phyloP scores from a whole-genome alignment of 129 eudicot genomes.

The Tanacetum coccineum region DNA sequence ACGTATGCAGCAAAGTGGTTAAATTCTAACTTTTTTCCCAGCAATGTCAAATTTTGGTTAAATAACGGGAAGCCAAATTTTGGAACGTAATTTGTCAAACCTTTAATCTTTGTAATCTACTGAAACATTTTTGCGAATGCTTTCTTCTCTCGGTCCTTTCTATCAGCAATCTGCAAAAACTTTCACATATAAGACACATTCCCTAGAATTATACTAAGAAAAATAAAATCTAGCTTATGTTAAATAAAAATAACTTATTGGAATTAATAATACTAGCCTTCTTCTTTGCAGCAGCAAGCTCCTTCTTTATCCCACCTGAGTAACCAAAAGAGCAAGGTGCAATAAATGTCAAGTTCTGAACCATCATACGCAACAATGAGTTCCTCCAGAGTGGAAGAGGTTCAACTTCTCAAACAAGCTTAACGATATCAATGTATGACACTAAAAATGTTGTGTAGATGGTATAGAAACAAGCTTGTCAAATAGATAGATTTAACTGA shows the following conservation, averaged over 20 bases:
- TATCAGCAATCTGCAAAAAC: slow-evolving; percentile 71
- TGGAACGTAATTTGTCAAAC: slow-evolving; percentile 15
- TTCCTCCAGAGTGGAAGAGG: too few relatives aligned
- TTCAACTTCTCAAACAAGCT: background rate
- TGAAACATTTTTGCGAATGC: slow-evolving; percentile 74
- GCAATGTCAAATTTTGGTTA: background rate
- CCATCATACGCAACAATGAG: background rate
- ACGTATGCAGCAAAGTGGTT: slow-evolving; percentile 3
- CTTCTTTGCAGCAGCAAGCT: slow-evolving; percentile 75
- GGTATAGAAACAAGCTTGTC: slow-evolving; percentile 15
- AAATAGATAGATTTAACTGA: slow-evolving; percentile 25
- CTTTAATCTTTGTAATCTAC: slow-evolving; percentile 32
- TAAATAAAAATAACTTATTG: background rate
- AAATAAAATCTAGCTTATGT: background rate
- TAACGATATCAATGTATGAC: background rate
- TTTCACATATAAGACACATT: slow-evolving; percentile 7
- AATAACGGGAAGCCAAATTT: background rate
- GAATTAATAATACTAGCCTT: slow-evolving; percentile 38
- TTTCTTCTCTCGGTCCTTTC: slow-evolving; percentile 71
- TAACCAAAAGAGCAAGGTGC: slow-evolving; percentile 3
- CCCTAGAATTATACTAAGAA: background rate
- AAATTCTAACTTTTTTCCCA: background rate
- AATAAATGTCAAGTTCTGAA: background rate
- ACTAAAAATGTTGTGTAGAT: background rate
- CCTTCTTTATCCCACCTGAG: slow-evolving; percentile 77